These are phyloP conservation scores for Aphanocladium album DNA, from an alignment of 2,329 filamentous ascomycete species.

Conservation along the genomic window DNA sequence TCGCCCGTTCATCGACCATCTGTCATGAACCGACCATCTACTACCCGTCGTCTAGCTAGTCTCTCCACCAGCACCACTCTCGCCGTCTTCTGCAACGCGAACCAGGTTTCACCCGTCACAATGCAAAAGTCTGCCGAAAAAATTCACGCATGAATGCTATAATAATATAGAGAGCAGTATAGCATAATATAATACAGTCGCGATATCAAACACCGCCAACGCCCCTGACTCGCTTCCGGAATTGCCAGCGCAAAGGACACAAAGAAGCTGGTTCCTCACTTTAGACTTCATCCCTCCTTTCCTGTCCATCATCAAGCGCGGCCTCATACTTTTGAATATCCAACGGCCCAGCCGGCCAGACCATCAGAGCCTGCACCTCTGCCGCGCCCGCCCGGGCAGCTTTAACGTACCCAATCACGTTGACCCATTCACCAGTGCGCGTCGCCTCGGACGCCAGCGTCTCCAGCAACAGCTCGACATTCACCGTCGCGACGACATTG, in stretches of 20 bases:
- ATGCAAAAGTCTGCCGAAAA: not conserved
- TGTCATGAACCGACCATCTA: not conserved
- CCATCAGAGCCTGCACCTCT: conserved; percentile 65
- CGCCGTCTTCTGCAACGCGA: not conserved
- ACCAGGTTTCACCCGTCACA: not conserved
- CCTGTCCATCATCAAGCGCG: conserved; percentile 37
- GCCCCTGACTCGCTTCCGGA: not conserved
- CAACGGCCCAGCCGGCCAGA: conserved; percentile 73
- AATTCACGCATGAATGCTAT: not conserved
- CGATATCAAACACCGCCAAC: not conserved
- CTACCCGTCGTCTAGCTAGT: not conserved
- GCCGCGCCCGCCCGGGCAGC: conserved; percentile 17
- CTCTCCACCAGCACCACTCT: not conserved
- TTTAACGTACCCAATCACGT: conserved; percentile 76
- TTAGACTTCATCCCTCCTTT: not conserved
- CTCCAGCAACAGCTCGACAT: conserved; percentile 67
- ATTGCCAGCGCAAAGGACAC: not conserved
- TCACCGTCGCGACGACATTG: conserved; percentile 53
- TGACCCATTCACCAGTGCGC: conserved; percentile 78
- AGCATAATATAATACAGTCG: not conserved
- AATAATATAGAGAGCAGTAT: not conserved
- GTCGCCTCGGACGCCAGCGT: conserved; percentile 58
- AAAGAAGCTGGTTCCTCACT: not conserved
- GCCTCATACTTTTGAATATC: conserved; percentile 67
- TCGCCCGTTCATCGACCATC: not conserved